These are phyloP conservation scores for Waitea zeae DNA, from an alignment of 1,284 basidiomycete genomes.

Conservation along the genomic window DNA sequence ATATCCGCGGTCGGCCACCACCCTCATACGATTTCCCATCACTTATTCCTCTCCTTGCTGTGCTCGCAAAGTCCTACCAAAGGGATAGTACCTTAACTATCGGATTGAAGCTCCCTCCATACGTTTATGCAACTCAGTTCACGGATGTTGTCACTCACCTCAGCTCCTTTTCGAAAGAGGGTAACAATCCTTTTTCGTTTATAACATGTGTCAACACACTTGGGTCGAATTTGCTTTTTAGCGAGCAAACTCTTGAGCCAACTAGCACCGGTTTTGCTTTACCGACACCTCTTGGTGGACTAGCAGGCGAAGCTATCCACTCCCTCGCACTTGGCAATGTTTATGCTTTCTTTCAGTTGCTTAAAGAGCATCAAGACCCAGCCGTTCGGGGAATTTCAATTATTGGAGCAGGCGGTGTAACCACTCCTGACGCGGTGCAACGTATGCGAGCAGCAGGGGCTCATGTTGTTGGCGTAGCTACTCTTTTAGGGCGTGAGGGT, in stretches of 20 bases:
- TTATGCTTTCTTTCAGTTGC: conserved; percentile 33
- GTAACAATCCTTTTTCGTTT: conserved; percentile 31
- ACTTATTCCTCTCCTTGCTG: conserved; percentile 28
- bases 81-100: conserved; percentile 41
- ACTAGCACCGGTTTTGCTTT: conserved; percentile 25
- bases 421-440: conserved; percentile 29
- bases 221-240: conserved; percentile 47
- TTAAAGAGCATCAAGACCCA: conserved; percentile 21
- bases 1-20: conserved; percentile 46
- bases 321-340: conserved; percentile 61
- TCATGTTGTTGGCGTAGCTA: conserved; percentile 54
- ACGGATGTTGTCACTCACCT: conserved; percentile 25
- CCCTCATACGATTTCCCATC: conserved; percentile 38
- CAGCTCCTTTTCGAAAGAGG: conserved; percentile 12
- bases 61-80: conserved; percentile 28
- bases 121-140: conserved; percentile 46
- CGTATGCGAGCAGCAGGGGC: conserved; percentile 63
- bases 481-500: conserved; percentile 50
- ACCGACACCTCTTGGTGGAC: conserved; percentile 45
- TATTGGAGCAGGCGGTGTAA: conserved; percentile 70
- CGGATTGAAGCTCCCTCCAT: conserved; percentile 72
- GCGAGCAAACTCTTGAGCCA: conserved; percentile 24
- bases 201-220: conserved; percentile 67
- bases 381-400: conserved; percentile 32
- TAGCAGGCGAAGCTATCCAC: conserved; percentile 65